phyloP scores from a whole-genome alignment of 805 yeast species.

The Lipomyces kockii region DNA sequence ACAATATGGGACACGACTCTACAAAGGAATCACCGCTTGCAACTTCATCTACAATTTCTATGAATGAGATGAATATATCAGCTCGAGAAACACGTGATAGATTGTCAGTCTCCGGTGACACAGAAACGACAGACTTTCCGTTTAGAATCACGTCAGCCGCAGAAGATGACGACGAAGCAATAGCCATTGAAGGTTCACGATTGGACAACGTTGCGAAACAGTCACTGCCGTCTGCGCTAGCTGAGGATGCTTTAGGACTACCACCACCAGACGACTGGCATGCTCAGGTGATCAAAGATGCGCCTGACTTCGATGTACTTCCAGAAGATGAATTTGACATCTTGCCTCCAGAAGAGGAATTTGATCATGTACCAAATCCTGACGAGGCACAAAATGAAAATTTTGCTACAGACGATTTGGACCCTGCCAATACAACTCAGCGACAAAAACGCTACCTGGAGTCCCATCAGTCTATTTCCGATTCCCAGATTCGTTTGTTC shows the following conservation, averaged over 20 bases:
- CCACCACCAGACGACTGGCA: neutral
- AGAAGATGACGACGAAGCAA: neutral
- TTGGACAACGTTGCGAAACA: neutral
- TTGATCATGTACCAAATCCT: neutral
- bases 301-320: neutral
- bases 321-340: neutral
- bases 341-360: neutral
- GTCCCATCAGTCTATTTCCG: neutral
- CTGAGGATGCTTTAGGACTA: neutral
- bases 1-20: neutral
- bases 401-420: neutral
- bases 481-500: neutral
- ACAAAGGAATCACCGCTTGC: neutral
- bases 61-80: neutral
- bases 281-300: neutral
- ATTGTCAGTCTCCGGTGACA: neutral
- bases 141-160: neutral
- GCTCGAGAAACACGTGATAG: neutral
- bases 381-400: neutral
- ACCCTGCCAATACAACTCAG: neutral
- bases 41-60: neutral
- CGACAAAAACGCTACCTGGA: neutral
- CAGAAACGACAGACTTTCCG: neutral
- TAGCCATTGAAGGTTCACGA: neutral
- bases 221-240: neutral